These are phyloP conservation scores for Neospora caninum DNA, from an alignment of 169 alveolate genomes.

Conservation along the genomic window DNA sequence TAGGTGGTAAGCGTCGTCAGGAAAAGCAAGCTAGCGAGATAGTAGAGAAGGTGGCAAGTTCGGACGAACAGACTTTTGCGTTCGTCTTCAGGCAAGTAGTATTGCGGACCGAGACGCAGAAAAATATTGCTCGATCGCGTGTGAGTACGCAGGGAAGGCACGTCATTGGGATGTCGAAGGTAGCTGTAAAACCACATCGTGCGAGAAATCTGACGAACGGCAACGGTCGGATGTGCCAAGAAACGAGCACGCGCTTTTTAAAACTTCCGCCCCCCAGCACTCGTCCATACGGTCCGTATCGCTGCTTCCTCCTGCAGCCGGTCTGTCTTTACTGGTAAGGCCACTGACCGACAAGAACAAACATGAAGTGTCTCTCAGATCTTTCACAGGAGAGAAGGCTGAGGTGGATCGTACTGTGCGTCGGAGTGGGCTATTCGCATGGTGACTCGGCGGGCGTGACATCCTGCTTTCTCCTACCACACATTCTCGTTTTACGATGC, in stretches of 20 bases:
- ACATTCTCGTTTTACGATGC: background rate
- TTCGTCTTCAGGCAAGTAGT: conserved; percentile 39
- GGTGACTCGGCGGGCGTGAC: background rate
- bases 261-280: no score
- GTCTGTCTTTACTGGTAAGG: no score
- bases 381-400: no score
- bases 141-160: conserved; percentile 37
- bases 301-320: no score
- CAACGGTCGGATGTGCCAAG: background rate
- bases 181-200: conserved; percentile 36
- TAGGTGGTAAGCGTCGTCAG: conserved; percentile 1
- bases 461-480: background rate
- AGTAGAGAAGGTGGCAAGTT: background rate
- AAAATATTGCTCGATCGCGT: background rate
- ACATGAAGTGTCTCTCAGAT: no score
- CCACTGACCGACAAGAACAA: no score
- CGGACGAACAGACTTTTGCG: background rate
- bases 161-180: conserved; percentile 17
- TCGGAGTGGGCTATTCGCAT: background rate
- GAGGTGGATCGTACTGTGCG: background rate
- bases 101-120: conserved; percentile 32
- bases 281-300: no score
- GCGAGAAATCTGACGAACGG: background rate
- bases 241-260: background rate
- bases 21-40: conserved; percentile 1